Base-by-base conservation (phyloP, 768 basidiomycete genomes). In the Xanthoconium purpureum region DNA sequence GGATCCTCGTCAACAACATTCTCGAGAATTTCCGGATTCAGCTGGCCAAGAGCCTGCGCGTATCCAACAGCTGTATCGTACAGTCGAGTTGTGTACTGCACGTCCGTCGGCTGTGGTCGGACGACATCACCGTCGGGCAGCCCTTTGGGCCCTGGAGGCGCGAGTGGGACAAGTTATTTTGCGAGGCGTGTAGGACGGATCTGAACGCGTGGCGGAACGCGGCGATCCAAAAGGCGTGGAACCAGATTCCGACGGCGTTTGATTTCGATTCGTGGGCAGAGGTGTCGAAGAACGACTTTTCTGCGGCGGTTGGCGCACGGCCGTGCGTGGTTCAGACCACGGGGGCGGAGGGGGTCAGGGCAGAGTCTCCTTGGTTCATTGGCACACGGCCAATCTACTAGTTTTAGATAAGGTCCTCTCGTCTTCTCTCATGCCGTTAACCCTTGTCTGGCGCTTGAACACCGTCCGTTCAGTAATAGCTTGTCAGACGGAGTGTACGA, bases 81-180 rank as follows among this genome's bases (percentile, higher is more conserved):
- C 46, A 44, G 24, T 50, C 51, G n/a, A 47, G n/a, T 14, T 65
- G 57, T 12, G 39, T 10, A 28, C 8, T 32, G 0, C 8, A 56
- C n/a, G 5, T 57, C 18, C 50, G 24, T 36, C 50, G 33, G 24
- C 14, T 64, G 17, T 64, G 50, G 59, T 42, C 47, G 5, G 59
- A 56, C 17, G 62, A 56, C 0, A 14, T 8, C 29, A 45, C 36
- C 8, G 24, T 45, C 3, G 14, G 7, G 14, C 51, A 54, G 4
- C 59, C 63, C 0, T 46, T 64, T 18, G 52, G 51, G 18, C 37
- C 44, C 24, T 64, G 63, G 63, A 51, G 53, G 35, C 20, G n/a
- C 0, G 56, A 65, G 42, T 64, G 63, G 63, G 48, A 58, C 46
- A 46, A 47, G 6, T 15, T 39, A 29, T 61, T 64, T 47, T 64